Evolutionary conservation across 805 yeast genomes (phyloP), one percentile per base, ranked within the genome.

Genomic region (Ascoidea asiatica): DNA sequence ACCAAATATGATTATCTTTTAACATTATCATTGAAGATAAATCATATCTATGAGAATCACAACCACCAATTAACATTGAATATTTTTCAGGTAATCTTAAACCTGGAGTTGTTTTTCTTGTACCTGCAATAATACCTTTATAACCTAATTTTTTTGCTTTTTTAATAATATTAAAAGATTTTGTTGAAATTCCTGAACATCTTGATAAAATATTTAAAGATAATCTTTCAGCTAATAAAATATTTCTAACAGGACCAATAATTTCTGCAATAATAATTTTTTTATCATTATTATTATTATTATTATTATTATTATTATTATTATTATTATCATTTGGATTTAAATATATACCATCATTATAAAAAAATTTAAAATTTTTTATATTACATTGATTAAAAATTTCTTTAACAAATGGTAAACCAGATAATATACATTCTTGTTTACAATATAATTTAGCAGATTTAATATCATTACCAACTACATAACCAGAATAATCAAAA

Each of bases 91-190:
- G 64, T 39, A 80, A 67, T 56, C 97, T 75, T 50, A 89, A 72
- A 0, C 97, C 97, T 0, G 97, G 97, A 0, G 97, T 90, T n/a
- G 97, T 90, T 63, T 89, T 89, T 58, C 97, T 75, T 1, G 97
- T 89, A 5, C 97, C 97, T 0, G 97, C 97, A 58, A 89, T 87
- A 20, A 81, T 71, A 0, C 97, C 97, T 3, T 65, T 65, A 57
- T 77, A 90, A 0, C 94, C 92, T 4, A 72, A 63, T 38, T 72
- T 62, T 45, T 78, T 72, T 1, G 96, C 95, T 46, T 75, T 60
- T 5, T 63, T 56, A 43, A 78, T 65, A 3, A 89, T 72, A 22
- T 65, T 61, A 43, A 66, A 61, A 0, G 92, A 77, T 48, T 77
- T 77, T 0, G 95, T 83, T 7, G 97, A 95, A 39, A 89, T 73